phyloP scores from a whole-genome alignment of 192 early-diverging fungal species.

The Linnemannia hyalina region DNA sequence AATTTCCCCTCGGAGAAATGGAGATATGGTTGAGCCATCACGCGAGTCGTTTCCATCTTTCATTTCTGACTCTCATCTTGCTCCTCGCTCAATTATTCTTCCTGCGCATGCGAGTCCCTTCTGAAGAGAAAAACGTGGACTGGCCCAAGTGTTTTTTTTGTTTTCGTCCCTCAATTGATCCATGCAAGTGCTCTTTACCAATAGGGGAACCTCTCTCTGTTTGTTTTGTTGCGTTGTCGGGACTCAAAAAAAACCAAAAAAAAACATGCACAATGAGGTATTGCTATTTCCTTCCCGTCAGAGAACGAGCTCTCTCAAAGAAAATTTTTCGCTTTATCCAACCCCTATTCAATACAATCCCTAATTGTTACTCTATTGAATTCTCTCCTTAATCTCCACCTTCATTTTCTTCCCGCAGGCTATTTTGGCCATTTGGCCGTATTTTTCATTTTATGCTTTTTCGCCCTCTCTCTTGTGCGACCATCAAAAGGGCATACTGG shows the following conservation, averaged over 20 bases:
- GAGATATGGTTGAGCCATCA: background rate
- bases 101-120: background rate
- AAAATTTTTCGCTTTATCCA: background rate
- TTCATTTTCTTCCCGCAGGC: background rate
- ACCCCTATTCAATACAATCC: background rate
- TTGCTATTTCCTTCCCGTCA: background rate
- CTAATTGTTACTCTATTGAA: background rate
- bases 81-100: background rate
- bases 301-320: background rate
- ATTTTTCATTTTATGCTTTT: conserved; percentile 18
- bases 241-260: background rate
- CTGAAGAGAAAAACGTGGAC: background rate
- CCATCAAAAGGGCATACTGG: conserved; percentile 29
- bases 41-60: background rate
- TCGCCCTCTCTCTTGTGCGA: conserved; percentile 14
- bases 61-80: background rate
- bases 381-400: background rate
- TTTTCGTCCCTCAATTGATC: background rate
- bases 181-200: too few relatives aligned
- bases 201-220: background rate
- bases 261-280: background rate
- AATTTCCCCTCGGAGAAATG: background rate
- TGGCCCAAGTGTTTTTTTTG: background rate
- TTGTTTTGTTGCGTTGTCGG: background rate
- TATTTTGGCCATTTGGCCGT: conserved; percentile 40